These are phyloP conservation scores for Leucoagaricus sp. DNA, from an alignment of 1,284 basidiomycete species.

Conservation along the genomic window DNA sequence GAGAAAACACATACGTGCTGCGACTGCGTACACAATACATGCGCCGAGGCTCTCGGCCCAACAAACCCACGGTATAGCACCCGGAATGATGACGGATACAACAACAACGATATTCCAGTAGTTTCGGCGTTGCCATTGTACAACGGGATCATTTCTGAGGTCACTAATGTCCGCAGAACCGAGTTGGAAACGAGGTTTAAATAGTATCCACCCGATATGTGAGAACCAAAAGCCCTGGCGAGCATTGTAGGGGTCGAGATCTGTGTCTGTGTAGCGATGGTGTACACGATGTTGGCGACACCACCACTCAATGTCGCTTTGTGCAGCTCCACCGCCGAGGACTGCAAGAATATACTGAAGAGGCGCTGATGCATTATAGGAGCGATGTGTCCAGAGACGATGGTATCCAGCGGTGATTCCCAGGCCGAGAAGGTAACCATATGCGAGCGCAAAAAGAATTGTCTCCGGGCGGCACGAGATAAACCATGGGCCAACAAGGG, in stretches of 20 bases:
- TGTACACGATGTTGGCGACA: conserved; percentile 90
- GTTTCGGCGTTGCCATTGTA: conserved; percentile 87
- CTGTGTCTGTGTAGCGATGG: conserved; percentile 94
- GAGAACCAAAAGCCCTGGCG: conserved; percentile 81
- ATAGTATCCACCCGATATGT: conserved; percentile 92
- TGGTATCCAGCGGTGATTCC: conserved; percentile 87
- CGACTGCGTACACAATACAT: conserved; percentile 78
- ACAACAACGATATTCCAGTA: conserved; percentile 74
- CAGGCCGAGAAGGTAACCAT: conserved; percentile 87
- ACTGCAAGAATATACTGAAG: conserved; percentile 80
- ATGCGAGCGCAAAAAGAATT: conserved; percentile 67
- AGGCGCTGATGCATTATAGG: conserved; percentile 85
- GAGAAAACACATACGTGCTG: conserved; percentile 81
- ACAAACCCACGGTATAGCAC: conserved; percentile 73
- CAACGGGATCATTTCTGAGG: conserved; percentile 73
- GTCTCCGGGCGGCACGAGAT: conserved; percentile 65
- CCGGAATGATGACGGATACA: conserved; percentile 79
- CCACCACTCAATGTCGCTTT: conserved; percentile 96
- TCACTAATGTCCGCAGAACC: conserved; percentile 90
- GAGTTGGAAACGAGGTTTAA: conserved; percentile 87
- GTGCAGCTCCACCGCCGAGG: conserved; percentile 83
- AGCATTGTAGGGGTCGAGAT: conserved; percentile 92
- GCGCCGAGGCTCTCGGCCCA: conserved; percentile 90
- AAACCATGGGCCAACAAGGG: neutral
- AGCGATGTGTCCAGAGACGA: conserved; percentile 89